Evolutionary conservation across 1,139 yeast genomes (phyloP).

Genomic region (Chernovozyma sophiae-reginae): DNA sequence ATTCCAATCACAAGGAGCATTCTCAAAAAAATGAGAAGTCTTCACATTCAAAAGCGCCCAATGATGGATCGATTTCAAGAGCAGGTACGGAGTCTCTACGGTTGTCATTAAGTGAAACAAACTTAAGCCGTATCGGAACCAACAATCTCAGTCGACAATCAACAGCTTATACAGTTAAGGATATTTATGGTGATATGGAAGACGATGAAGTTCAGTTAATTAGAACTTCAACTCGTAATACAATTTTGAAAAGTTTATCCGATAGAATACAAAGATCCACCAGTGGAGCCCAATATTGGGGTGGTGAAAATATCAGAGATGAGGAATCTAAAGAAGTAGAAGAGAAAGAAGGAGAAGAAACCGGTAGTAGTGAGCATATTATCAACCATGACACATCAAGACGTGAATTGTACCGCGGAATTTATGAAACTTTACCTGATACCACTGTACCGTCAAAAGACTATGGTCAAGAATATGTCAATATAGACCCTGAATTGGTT

Average conservation of each 20-base stretch:
- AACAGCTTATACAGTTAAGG: slow-evolving; percentile 25
- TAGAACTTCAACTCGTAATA: slow-evolving; percentile 34
- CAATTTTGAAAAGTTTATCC: slow-evolving; percentile 29
- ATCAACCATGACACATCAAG: background rate
- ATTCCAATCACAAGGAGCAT: no score
- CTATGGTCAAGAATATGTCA: slow-evolving; percentile 47
- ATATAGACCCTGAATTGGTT: slow-evolving; percentile 58
- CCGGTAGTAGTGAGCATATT: background rate
- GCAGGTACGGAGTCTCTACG: slow-evolving; percentile 1
- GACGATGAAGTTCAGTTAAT: slow-evolving; percentile 27
- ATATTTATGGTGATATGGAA: slow-evolving; percentile 33
- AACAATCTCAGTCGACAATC: slow-evolving; percentile 4
- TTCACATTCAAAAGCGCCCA: no score
- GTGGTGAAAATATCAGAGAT: slow-evolving; percentile 3
- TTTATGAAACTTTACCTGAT: slow-evolving; percentile 27
- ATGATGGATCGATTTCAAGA: no score
- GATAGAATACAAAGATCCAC: slow-evolving; percentile 16
- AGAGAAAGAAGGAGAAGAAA: slow-evolving; percentile 8
- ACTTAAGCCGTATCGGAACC: no score
- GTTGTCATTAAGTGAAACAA: background rate
- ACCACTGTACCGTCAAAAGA: slow-evolving; percentile 38
- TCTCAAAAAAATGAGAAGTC: no score
- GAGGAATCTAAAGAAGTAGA: slow-evolving; percentile 4
- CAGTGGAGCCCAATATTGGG: slow-evolving; percentile 6
- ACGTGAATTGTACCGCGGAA: background rate